Evolutionary conservation across 2,329 filamentous ascomycete genomes (phyloP), one percentile per base, ranked within the genome.

Genomic region (Cordyceps fumosorosea): DNA sequence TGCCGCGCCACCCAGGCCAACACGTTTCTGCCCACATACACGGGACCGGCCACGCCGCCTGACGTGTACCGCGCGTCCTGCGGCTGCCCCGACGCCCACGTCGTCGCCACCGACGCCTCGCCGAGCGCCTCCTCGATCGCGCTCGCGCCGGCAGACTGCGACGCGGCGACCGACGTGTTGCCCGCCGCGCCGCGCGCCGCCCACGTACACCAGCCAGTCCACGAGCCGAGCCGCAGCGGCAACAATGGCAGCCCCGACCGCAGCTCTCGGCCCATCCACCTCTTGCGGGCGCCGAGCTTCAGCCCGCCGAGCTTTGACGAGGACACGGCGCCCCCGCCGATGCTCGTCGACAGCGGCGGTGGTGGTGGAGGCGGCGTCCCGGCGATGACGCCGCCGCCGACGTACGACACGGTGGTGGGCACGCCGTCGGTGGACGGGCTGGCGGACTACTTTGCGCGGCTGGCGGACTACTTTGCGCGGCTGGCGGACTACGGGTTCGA

Each of bases 1-100:
- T 97, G 93, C 77, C 90, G 90, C 65, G 92, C 93, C n/a, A 96
- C 91, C 0, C 90, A 95, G 72, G 89, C 90, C 56, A 96, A 96
- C 74, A 96, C 89, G 29, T 86, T 87, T 14, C 82, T 96, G 12
- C 93, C 93, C 0, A 89, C 90, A 18, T 97, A 97, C 73, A 76
- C 78, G 7, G 78, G 80, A 24, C 71, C 74, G 4, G 86, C 85
- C 10, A 82, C 77, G 62, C 67, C 78, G 77, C 60, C 81, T 71
- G 37, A 78, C 73, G 66, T 70, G 3, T 73, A 68, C 52, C 79
- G 83, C 48, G 71, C 79, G 50, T 72, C 80, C 59, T 79, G 83
- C 71, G 76, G 86, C 69, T 85, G 83, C 65, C 77, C 84, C 66
- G 80, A 88, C 75, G 65, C 75, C 64, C 64, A 84, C 82, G 69